phyloP scores from a whole-genome alignment of 768 basidiomycete genomes.

The Russula vinacea region DNA sequence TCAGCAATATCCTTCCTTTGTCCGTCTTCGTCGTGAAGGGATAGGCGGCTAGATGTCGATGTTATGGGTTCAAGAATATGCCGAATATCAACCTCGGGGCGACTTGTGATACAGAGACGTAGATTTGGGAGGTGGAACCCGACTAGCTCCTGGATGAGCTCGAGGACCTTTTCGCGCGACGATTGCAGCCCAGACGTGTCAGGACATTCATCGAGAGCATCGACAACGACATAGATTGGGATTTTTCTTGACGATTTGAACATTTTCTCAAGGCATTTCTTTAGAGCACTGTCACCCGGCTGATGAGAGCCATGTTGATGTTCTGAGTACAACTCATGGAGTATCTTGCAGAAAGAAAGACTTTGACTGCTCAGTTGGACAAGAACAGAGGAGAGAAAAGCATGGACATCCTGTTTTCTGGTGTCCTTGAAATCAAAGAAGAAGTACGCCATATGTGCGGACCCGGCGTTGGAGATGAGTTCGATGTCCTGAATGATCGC shows the following conservation, averaged over 20 bases:
- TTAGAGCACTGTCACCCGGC: background rate
- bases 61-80: too few relatives aligned
- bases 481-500: too few relatives aligned
- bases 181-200: background rate
- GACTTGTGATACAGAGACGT: too few relatives aligned
- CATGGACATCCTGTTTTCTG: too few relatives aligned
- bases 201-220: background rate
- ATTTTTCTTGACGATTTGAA: background rate
- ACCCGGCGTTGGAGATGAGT: too few relatives aligned
- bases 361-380: background rate
- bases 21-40: background rate
- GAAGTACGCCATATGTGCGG: too few relatives aligned
- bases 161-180: background rate
- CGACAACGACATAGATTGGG: background rate
- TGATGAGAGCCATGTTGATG: background rate
- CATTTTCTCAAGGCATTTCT: background rate
- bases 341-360: background rate
- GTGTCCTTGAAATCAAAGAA: too few relatives aligned
- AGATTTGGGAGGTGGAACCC: too few relatives aligned
- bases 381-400: too few relatives aligned
- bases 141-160: background rate
- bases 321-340: background rate
- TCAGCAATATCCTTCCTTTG: background rate
- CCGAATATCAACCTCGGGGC: too few relatives aligned
- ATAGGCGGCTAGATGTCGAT: too few relatives aligned